Conservation (phyloP, 2,329 filamentous ascomycete genomes). For the Cercospora sp. region DNA sequence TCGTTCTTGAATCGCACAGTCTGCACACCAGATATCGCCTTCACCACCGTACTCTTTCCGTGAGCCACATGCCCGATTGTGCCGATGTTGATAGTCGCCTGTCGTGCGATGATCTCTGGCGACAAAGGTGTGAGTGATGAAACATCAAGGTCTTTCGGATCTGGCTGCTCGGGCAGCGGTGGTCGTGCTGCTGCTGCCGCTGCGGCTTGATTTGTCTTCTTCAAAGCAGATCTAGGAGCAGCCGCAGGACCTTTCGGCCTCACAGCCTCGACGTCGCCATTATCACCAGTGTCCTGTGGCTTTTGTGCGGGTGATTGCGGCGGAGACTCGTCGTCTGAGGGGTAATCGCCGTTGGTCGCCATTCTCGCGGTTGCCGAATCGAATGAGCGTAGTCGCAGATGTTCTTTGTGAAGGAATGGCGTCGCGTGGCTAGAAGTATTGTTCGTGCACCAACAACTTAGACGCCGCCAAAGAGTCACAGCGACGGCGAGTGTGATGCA, state of each 20-base stretch:
- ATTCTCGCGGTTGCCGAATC: conserved; percentile 37
- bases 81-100: conserved; percentile 98
- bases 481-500: conserved; percentile 2
- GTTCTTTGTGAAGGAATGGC: background rate
- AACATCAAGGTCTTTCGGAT: conserved; percentile 85
- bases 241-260: conserved; percentile 61
- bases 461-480: conserved; percentile 6
- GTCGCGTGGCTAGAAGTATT: background rate
- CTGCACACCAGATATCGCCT: conserved; percentile 98
- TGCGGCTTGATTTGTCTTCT: conserved; percentile 65
- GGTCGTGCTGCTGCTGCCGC: conserved; percentile 61
- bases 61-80: conserved; percentile 99
- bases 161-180: conserved; percentile 82
- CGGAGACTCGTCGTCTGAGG: conserved; percentile 53
- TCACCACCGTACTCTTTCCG: conserved; percentile 99
- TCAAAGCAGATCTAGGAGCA: conserved; percentile 75
- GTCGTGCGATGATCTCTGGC: conserved; percentile 93
- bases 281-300: conserved; percentile 62
- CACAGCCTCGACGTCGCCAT: conserved; percentile 63
- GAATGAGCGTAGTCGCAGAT: background rate
- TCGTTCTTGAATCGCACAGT: conserved; percentile 99
- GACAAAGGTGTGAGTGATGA: conserved; percentile 78
- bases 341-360: conserved; percentile 57
- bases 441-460: background rate
- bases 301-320: conserved; percentile 56